Conservation (phyloP, 768 basidiomycete genomes). For the Brasilioporus rufonigricans region DNA sequence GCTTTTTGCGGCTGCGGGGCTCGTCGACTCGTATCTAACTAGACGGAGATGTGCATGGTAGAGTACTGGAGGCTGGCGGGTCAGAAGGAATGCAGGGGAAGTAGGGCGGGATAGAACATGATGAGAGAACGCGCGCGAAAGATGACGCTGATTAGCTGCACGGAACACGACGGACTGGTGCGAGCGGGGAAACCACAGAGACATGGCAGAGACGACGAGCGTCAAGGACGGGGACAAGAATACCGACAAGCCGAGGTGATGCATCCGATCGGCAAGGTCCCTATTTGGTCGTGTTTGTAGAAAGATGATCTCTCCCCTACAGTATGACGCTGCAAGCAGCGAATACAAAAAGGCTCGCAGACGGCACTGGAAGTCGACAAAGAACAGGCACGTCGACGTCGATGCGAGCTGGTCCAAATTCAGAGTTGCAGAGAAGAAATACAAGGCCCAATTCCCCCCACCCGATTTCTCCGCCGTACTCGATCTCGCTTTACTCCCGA, state of each 20-base stretch:
- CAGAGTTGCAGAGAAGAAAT: conserved; percentile 74
- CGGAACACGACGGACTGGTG: conserved; percentile 43
- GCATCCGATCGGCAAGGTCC: neutral
- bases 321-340: neutral
- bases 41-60: neutral
- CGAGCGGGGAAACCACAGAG: conserved; percentile 71
- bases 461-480: conserved; percentile 69
- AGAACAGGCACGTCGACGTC: conserved; percentile 42
- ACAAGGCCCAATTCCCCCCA: conserved; percentile 76
- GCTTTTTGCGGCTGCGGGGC: conserved; percentile 13
- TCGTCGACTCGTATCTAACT: conserved; percentile 14
- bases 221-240: no score
- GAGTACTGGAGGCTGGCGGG: no score
- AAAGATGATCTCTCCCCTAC: conserved; percentile 11
- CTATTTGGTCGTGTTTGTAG: conserved; percentile 31
- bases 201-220: conserved; percentile 47
- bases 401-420: conserved; percentile 72
- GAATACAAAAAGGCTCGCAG: conserved; percentile 61
- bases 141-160: conserved; percentile 23
- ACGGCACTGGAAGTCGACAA: conserved; percentile 59
- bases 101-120: conserved; percentile 14
- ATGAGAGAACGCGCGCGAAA: conserved; percentile 7
- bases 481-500: conserved; percentile 52
- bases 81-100: conserved; percentile 14
- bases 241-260: neutral